These are phyloP conservation scores for Trichophaea hybrida DNA, from an alignment of 2,329 filamentous ascomycete species.

Conservation along the genomic window DNA sequence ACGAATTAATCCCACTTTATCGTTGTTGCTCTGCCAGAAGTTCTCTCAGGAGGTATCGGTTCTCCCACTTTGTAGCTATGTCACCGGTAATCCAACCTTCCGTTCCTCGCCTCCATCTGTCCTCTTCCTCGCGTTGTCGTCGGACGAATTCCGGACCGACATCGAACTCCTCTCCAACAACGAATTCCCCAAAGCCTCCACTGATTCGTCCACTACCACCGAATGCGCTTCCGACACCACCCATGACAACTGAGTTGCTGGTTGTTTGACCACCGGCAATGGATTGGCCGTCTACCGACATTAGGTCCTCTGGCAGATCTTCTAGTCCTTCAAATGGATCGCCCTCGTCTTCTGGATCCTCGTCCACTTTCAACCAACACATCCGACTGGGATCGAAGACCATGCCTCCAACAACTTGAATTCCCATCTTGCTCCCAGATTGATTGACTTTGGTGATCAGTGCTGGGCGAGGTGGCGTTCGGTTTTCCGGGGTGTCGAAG, in stretches of 20 bases:
- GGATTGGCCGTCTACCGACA: constrained; percentile 16
- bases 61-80: not conserved
- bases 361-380: constrained; percentile 81
- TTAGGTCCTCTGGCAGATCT: constrained; percentile 61
- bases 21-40: not conserved
- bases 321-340: constrained; percentile 52
- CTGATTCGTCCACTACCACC: constrained; percentile 40
- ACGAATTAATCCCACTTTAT: too few relatives aligned
- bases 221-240: constrained; percentile 37
- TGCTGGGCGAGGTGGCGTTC: constrained; percentile 50
- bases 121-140: constrained; percentile 80
- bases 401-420: constrained; percentile 95
- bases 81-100: constrained; percentile 56
- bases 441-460: constrained; percentile 77
- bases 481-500: constrained; percentile 50
- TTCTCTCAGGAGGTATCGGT: not conserved
- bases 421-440: constrained; percentile 40
- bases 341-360: constrained; percentile 38
- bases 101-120: constrained; percentile 76
- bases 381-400: constrained; percentile 93
- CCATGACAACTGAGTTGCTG: constrained; percentile 16
- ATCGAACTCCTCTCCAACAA: constrained; percentile 92
- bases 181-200: constrained; percentile 53
- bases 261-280: constrained; percentile 31
- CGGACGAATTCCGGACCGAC: constrained; percentile 88